Percentiles rank a stretch among this genome's conserved stretches.
Evolutionary conservation across 495 filamentous ascomycete genomes (phyloP).

Genomic region (Penicillium chermesinum): DNA sequence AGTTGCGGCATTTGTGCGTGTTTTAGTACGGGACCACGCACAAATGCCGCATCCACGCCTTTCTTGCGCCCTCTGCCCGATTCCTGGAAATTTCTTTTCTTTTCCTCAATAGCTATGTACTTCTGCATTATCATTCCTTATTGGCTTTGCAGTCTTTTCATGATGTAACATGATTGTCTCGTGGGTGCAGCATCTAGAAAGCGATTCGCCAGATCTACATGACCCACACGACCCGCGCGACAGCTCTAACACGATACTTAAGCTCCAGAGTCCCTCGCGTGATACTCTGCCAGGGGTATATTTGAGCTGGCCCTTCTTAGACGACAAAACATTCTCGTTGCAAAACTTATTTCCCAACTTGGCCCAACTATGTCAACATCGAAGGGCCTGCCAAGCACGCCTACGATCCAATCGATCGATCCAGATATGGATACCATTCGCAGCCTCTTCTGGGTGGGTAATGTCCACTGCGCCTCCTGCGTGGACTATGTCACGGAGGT

Average conservation of each 20-base stretch:
- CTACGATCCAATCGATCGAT: slow-evolving; percentile 8
- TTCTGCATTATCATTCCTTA: slow-evolving; percentile 4
- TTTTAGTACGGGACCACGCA: slow-evolving; percentile 28
- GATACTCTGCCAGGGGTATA: too few relatives aligned
- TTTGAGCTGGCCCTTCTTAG: too few relatives aligned
- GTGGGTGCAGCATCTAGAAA: slow-evolving; percentile 3
- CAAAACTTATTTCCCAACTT: not conserved
- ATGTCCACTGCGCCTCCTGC: slow-evolving; percentile 52
- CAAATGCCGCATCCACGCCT: slow-evolving; percentile 32
- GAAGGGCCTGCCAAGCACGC: slow-evolving; percentile 4
- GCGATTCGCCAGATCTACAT: slow-evolving; percentile 6
- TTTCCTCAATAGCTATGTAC: slow-evolving; percentile 7
- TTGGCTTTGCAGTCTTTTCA: not conserved
- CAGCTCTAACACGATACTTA: slow-evolving; percentile 3
- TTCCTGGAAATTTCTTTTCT: slow-evolving; percentile 18
- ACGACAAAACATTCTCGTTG: not conserved
- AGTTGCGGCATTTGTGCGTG: slow-evolving; percentile 41
- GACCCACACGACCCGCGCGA: slow-evolving; percentile 7
- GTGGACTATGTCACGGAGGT: slow-evolving; percentile 43
- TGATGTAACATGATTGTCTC: slow-evolving; percentile 9
- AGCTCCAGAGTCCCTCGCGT: not conserved
- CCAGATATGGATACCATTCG: slow-evolving; percentile 5
- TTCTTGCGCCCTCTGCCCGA: slow-evolving; percentile 4
- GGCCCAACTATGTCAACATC: not conserved
- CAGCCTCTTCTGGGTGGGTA: slow-evolving; percentile 45